These are phyloP conservation scores for Phytophthora pluvialis DNA, from an alignment of 352 stramenopile genomes.

Conservation along the genomic window DNA sequence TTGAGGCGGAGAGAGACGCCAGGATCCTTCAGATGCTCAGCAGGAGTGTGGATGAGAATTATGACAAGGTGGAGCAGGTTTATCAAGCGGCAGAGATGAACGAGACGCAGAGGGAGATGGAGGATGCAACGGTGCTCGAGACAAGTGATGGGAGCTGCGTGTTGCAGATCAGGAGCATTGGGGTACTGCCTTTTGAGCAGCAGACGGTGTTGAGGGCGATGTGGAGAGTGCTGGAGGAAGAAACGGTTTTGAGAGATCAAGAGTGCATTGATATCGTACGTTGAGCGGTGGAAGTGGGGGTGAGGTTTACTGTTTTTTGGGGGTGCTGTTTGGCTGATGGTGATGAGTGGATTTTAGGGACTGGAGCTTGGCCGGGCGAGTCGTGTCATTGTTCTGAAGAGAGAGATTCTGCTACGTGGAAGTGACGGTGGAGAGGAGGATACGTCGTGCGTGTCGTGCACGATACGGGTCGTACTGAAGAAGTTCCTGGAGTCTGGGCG, in stretches of 20 bases:
- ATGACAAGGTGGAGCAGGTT: slow-evolving; percentile 11
- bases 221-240: slow-evolving; percentile 12
- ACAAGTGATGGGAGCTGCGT: slow-evolving; percentile 9
- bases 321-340: not conserved
- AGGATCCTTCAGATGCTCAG: slow-evolving; percentile 13
- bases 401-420: slow-evolving; percentile 19
- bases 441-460: slow-evolving; percentile 5
- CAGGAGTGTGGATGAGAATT: slow-evolving; percentile 18
- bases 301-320: not conserved
- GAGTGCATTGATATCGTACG: slow-evolving; percentile 18
- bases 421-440: slow-evolving; percentile 8
- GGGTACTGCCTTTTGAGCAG: slow-evolving; percentile 6
- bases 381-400: slow-evolving; percentile 20
- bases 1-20: slow-evolving; percentile 10
- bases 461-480: slow-evolving; percentile 21
- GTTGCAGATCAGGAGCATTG: slow-evolving; percentile 10
- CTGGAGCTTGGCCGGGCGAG: slow-evolving; percentile 5
- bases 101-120: not conserved
- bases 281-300: not conserved
- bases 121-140: slow-evolving; percentile 10
- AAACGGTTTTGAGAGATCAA: slow-evolving; percentile 15
- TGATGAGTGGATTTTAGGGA: slow-evolving; percentile 1
- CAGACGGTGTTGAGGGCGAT: slow-evolving; percentile 13
- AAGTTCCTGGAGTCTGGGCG: slow-evolving; percentile 24
- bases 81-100: slow-evolving; percentile 10